Percentiles rank a stretch among this genome's conserved stretches.
Conservation (phyloP, 1,284 basidiomycete genomes). For the Ustilago curta region DNA sequence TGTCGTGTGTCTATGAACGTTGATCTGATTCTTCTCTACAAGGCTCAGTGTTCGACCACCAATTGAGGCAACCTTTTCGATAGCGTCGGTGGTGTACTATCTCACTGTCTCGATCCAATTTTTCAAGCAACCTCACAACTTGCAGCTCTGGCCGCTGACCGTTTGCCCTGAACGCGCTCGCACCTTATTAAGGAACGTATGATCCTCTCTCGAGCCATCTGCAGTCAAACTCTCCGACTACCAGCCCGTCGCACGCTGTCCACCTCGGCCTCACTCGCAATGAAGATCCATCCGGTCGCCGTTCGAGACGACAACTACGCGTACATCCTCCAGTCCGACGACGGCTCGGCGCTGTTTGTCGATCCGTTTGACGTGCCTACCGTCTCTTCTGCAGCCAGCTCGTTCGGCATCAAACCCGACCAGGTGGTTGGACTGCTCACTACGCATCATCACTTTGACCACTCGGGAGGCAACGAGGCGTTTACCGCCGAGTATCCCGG, state of each 20-base stretch:
- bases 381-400: slow-evolving; percentile 77
- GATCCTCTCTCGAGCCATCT: too few relatives aligned
- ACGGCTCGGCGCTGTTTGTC: slow-evolving; percentile 63
- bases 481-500: slow-evolving; percentile 74
- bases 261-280: slow-evolving; percentile 21
- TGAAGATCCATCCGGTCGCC: slow-evolving; percentile 68
- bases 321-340: slow-evolving; percentile 62
- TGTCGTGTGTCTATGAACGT: too few relatives aligned
- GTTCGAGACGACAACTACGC: slow-evolving; percentile 69
- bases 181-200: too few relatives aligned
- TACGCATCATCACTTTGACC: slow-evolving; percentile 74
- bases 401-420: slow-evolving; percentile 72
- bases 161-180: too few relatives aligned
- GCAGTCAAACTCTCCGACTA: too few relatives aligned
- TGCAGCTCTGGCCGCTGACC: too few relatives aligned
- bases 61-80: too few relatives aligned
- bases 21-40: too few relatives aligned
- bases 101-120: too few relatives aligned
- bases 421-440: slow-evolving; percentile 68
- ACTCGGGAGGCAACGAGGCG: slow-evolving; percentile 85
- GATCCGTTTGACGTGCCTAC: slow-evolving; percentile 86
- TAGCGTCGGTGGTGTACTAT: too few relatives aligned
- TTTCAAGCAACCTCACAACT: too few relatives aligned
- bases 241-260: slow-evolving; percentile 1
- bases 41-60: too few relatives aligned